Evolutionary conservation across 2,329 filamentous ascomycete species (phyloP).

Genomic region (Fusarium citri): DNA sequence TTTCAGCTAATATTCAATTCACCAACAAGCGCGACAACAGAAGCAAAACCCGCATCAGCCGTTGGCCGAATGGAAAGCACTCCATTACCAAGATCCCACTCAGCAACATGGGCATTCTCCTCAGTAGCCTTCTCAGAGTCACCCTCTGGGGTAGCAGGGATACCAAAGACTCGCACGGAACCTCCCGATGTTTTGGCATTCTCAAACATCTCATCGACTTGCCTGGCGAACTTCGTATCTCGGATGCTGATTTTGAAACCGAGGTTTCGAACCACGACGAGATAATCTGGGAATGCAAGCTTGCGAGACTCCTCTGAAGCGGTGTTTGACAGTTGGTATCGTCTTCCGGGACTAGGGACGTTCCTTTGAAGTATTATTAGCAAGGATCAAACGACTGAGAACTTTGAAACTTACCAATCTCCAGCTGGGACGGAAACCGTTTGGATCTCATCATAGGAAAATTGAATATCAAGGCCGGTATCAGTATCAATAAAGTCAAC

Average conservation of each 20-base stretch:
- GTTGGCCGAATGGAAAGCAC: conserved; percentile 23
- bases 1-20: conserved; percentile 24
- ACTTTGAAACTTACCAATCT: conserved; percentile 5
- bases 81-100: conserved; percentile 23
- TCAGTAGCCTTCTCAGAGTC: conserved; percentile 28
- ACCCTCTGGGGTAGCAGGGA: conserved; percentile 33
- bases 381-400: rapidly evolving
- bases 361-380: conserved; percentile 20
- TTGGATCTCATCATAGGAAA: conserved; percentile 38
- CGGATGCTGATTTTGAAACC: conserved; percentile 31
- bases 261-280: conserved; percentile 32
- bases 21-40: conserved; percentile 35
- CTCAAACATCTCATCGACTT: conserved; percentile 23
- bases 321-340: conserved; percentile 19
- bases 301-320: conserved; percentile 35
- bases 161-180: conserved; percentile 30
- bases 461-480: conserved; percentile 28
- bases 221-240: not conserved
- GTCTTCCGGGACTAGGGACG: conserved; percentile 32
- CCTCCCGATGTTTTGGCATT: conserved; percentile 21
- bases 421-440: conserved; percentile 28
- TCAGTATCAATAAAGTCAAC: conserved; percentile 23
- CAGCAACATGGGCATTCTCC: conserved; percentile 32
- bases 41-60: conserved; percentile 33
- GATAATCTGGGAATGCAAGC: conserved; percentile 34